Conservation (phyloP, 2,329 filamentous ascomycete genomes). For the Xylaria sp. region DNA sequence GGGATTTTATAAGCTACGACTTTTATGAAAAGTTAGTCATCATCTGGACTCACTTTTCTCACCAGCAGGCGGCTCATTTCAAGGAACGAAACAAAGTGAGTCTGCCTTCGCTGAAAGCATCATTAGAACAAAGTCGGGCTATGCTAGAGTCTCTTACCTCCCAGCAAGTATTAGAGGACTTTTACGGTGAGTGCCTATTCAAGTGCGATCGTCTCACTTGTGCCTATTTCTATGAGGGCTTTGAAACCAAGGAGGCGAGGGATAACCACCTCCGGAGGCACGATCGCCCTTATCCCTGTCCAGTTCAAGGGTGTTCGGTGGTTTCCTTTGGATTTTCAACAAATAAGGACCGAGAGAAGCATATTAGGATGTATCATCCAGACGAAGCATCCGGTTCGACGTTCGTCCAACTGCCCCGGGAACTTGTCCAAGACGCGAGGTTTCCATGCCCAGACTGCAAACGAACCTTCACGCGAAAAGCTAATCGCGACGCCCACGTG, state of each 20-base stretch:
- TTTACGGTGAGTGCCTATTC: slow-evolving; percentile 54
- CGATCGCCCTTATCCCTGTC: slow-evolving; percentile 54
- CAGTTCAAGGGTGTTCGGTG: slow-evolving; percentile 48
- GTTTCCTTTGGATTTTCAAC: slow-evolving; percentile 53
- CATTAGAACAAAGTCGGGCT: slow-evolving; percentile 46
- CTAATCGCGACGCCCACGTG: slow-evolving; percentile 51
- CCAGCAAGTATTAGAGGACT: slow-evolving; percentile 37
- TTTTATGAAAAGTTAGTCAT: slow-evolving; percentile 44
- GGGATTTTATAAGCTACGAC: slow-evolving; percentile 29
- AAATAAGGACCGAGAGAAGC: slow-evolving; percentile 53
- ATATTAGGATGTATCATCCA: slow-evolving; percentile 47
- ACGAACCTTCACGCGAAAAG: slow-evolving; percentile 53
- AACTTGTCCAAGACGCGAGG: slow-evolving; percentile 35
- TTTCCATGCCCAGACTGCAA: slow-evolving; percentile 51
- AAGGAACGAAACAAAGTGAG: slow-evolving; percentile 48
- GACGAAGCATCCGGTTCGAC: slow-evolving; percentile 39
- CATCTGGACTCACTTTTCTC: slow-evolving; percentile 48
- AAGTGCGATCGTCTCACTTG: slow-evolving; percentile 56
- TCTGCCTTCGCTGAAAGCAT: slow-evolving; percentile 43
- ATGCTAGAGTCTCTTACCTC: slow-evolving; percentile 46
- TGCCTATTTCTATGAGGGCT: slow-evolving; percentile 56
- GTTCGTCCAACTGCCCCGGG: slow-evolving; percentile 39
- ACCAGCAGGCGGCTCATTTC: slow-evolving; percentile 38
- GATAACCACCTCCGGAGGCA: slow-evolving; percentile 54
- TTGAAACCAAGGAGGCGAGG: slow-evolving; percentile 45